These are phyloP conservation scores for Pleurotus sapidus DNA, from an alignment of 768 basidiomycete genomes.

Conservation along the genomic window DNA sequence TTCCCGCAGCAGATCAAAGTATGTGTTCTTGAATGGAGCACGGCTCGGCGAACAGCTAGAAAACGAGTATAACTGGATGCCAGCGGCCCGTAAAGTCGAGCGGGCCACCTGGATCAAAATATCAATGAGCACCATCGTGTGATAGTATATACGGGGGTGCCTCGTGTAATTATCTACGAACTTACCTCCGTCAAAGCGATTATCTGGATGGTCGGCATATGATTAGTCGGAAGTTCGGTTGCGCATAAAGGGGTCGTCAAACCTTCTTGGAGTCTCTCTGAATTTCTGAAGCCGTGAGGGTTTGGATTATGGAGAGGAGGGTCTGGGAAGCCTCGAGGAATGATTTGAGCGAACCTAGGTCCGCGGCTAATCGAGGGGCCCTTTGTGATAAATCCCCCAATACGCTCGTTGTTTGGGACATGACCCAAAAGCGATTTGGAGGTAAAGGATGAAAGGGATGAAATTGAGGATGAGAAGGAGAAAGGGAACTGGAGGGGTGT, in stretches of 20 bases:
- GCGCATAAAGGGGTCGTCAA: neutral
- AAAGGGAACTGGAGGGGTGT: neutral
- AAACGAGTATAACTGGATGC: conserved; percentile 43
- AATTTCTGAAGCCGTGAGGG: conserved; percentile 20
- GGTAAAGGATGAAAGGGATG: neutral
- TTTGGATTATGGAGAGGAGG: conserved; percentile 20
- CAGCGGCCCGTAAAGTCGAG: conserved; percentile 39
- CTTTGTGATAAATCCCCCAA: conserved; percentile 1
- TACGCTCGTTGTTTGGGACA: neutral
- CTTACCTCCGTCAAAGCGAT: conserved; percentile 51
- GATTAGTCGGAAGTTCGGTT: conserved; percentile 8
- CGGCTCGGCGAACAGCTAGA: conserved; percentile 38
- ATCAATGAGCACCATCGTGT: neutral
- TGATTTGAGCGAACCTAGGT: conserved; percentile 24
- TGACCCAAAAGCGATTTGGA: neutral
- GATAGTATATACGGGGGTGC: neutral
- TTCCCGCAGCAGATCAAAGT: conserved; percentile 45
- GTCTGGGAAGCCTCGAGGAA: conserved; percentile 28
- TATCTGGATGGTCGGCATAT: conserved; percentile 30
- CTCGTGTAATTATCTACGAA: neutral
- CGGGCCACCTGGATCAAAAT: conserved; percentile 37
- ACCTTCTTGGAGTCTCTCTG: conserved; percentile 31
- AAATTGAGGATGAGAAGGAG: conserved; percentile 1
- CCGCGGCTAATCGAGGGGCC: conserved; percentile 17
- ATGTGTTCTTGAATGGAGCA: conserved; percentile 41